Base-by-base conservation (phyloP, 148 eudicot species). In the Pouteria glomerata region DNA sequence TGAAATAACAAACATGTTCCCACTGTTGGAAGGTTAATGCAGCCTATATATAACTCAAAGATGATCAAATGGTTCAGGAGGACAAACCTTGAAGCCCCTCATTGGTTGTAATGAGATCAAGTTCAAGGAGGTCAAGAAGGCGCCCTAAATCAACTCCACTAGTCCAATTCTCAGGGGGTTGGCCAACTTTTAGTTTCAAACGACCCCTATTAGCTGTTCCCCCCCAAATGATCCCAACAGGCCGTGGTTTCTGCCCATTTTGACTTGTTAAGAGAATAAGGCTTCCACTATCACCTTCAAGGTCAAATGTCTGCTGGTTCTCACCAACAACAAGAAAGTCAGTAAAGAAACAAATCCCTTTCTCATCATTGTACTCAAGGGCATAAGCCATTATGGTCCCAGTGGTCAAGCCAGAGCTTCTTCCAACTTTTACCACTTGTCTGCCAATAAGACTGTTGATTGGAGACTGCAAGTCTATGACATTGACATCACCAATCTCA, bases 261-360 rank as follows among this genome's bases (percentile, higher is more conserved):
- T 83, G 82, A 64, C 83, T 77, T 0, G 84, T 83, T 73, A 88
- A 62, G 27, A 88, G 83, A 66, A 88, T 85, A 34, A 88, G 92
- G 78, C 92, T 88, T 44, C 92, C 92, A 72, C 92, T 88, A 71
- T 88, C 92, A 63, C 92, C 92, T 78, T 83, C 89, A 78, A 88
- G 87, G 66, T 88, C 92, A 74, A 88, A 88, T 0, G 89, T 83
- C 70, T 83, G 82, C 51, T 83, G 89, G 72, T 85, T 82, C 71
- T 85, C 89, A 2, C 92, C 92, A 52, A 88, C 85, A 59, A 88
- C 92, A 48, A 88, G 85, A 70, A 88, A 85, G 68, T 88, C 92
- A 0, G 89, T 88, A 45, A 88, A 82, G 69, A 88, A 88, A 51
- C 89, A 85, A 62, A 85, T 81, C 67, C 89, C 92, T 80, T 88